phyloP scores from a whole-genome alignment of 768 basidiomycete genomes.

The Gloeostereum incarnatum region DNA sequence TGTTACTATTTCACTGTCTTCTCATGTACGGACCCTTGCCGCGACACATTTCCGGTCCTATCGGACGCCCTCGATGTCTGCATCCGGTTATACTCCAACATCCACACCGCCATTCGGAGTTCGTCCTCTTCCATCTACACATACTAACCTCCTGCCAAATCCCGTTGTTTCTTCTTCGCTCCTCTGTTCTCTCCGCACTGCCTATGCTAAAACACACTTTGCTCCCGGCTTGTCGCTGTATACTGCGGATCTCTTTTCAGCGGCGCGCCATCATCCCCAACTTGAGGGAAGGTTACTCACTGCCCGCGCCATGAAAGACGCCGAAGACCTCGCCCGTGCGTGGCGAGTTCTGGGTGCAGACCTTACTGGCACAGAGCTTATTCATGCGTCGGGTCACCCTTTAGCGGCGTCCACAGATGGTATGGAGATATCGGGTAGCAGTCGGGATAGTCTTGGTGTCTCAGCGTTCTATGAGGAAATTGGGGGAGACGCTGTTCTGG shows the following conservation, averaged over 20 bases:
- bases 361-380: constrained; percentile 49
- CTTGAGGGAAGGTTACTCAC: constrained; percentile 66
- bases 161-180: constrained; percentile 17
- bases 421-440: constrained; percentile 3
- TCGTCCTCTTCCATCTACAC: constrained; percentile 16
- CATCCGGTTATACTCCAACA: constrained; percentile 13
- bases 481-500: constrained; percentile 3
- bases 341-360: constrained; percentile 57
- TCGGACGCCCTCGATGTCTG: constrained; percentile 13
- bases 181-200: constrained; percentile 18
- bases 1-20: constrained; percentile 42
- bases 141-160: constrained; percentile 17
- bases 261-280: constrained; percentile 59
- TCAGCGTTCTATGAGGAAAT: not conserved
- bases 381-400: constrained; percentile 13
- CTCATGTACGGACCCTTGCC: constrained; percentile 21
- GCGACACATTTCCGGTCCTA: constrained; percentile 13
- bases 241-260: constrained; percentile 63
- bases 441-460: not conserved
- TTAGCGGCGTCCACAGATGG: constrained; percentile 11
- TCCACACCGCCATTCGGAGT: constrained; percentile 11
- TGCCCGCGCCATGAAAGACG: constrained; percentile 49
- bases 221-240: constrained; percentile 51
- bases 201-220: constrained; percentile 29
- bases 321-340: constrained; percentile 58